phyloP scores from a whole-genome alignment of 108 stramenopile species.

The Fragilaria radians region DNA sequence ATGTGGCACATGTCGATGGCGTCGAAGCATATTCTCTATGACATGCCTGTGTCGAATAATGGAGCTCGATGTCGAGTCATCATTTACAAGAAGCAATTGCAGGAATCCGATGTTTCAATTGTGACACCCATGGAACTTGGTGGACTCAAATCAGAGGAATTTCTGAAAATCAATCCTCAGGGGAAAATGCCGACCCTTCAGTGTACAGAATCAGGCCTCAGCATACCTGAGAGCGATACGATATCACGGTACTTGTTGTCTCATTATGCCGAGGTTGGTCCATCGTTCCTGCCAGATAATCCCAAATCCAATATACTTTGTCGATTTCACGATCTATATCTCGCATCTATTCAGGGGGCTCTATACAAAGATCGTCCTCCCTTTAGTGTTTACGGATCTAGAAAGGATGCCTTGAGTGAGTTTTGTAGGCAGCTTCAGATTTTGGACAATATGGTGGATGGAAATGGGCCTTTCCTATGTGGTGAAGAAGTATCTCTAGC shows the following conservation, averaged over 20 bases:
- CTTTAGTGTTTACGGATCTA: conserved; percentile 67
- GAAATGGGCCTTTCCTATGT: conserved; percentile 62
- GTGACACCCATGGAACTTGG: conserved; percentile 68
- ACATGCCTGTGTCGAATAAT: conserved; percentile 91
- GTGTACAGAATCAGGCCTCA: conserved; percentile 21
- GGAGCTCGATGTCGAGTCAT: conserved; percentile 87
- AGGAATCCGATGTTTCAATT: conserved; percentile 51
- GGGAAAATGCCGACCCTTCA: conserved; percentile 85
- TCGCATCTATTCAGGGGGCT: conserved; percentile 86
- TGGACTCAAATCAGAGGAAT: conserved; percentile 80
- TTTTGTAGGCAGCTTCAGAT: conserved; percentile 61
- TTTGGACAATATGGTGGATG: conserved; percentile 60
- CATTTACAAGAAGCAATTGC: conserved; percentile 69
- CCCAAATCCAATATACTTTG: conserved; percentile 75
- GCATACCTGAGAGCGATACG: conserved; percentile 83
- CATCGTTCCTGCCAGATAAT: conserved; percentile 80
- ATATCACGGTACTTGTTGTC: conserved; percentile 79
- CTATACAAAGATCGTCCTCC: conserved; percentile 86
- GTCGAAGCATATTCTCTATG: conserved; percentile 60
- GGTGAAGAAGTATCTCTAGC: conserved; percentile 86
- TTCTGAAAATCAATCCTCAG: conserved; percentile 72
- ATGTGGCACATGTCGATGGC: background rate
- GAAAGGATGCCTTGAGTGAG: conserved; percentile 73
- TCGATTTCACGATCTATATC: conserved; percentile 91
- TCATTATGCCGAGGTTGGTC: conserved; percentile 50